A percentile compares a stretch with the other conserved stretches of the same genome.
These are phyloP conservation scores for Sporothrix schenckii DNA, from an alignment of 2,329 filamentous ascomycete genomes.

Conservation along the genomic window DNA sequence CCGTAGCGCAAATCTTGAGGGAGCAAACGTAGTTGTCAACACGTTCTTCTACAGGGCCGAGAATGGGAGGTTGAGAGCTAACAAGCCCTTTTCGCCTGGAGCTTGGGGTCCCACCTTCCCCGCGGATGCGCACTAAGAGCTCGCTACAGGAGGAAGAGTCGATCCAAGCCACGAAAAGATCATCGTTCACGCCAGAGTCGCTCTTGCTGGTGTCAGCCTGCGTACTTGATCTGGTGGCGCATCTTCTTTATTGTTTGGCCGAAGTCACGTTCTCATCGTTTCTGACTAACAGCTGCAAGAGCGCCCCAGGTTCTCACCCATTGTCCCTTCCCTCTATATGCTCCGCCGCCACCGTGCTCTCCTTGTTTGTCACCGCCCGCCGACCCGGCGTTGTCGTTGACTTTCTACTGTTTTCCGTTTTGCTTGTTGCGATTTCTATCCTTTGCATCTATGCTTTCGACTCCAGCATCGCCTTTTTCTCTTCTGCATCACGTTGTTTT, in stretches of 20 bases:
- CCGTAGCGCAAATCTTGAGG: not conserved
- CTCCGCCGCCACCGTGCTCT: not conserved
- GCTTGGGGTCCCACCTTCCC: constrained; percentile 9
- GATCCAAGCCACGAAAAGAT: constrained; percentile 6
- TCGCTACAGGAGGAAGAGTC: constrained; percentile 12
- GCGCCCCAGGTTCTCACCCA: not conserved
- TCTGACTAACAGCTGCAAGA: constrained; percentile 9
- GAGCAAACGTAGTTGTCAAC: not conserved
- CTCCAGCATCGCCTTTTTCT: not conserved
- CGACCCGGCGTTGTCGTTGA: constrained; percentile 8
- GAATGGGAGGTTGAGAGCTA: not conserved
- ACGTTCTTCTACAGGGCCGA: not conserved
- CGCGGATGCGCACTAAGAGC: constrained; percentile 13
- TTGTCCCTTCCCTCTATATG: not conserved
- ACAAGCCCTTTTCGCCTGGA: not conserved
- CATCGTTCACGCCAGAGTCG: not conserved
- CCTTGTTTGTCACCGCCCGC: constrained; percentile 16
- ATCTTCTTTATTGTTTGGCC: constrained; percentile 20
- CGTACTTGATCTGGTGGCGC: not conserved
- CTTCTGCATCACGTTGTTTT: not conserved
- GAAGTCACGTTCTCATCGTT: not conserved
- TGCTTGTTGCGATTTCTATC: not conserved
- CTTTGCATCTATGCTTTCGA: not conserved
- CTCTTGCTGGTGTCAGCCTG: not conserved
- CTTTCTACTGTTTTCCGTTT: not conserved